phyloP scores from a whole-genome alignment of 2,329 filamentous ascomycete genomes.

The Elsinoe batatas region DNA sequence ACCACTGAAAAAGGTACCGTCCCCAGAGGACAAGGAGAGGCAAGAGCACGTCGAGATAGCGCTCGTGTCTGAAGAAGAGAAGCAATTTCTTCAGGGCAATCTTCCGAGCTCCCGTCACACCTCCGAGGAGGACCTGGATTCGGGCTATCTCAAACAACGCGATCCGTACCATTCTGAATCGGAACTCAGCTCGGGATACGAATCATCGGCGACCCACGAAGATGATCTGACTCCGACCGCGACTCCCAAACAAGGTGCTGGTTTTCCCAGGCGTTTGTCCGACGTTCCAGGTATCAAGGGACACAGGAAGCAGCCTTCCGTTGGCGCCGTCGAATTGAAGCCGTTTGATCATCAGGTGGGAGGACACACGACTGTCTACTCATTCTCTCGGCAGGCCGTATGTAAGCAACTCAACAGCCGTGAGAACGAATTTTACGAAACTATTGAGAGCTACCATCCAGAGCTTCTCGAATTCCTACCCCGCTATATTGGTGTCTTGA shows the following conservation, averaged over 20 bases:
- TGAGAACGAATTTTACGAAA: constrained; percentile 98
- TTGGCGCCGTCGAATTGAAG: constrained; percentile 89
- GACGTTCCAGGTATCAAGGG: not conserved
- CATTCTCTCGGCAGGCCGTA: constrained; percentile 87
- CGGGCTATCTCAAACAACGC: constrained; percentile 19
- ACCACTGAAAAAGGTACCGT: constrained; percentile 11
- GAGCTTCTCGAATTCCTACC: constrained; percentile 85
- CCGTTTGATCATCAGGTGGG: constrained; percentile 97
- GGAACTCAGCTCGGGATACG: constrained; percentile 32
- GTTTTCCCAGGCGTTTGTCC: not conserved
- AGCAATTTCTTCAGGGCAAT: constrained; percentile 52
- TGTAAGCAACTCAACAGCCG: constrained; percentile 98
- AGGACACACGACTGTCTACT: constrained; percentile 90
- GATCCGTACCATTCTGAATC: constrained; percentile 25
- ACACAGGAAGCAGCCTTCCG: constrained; percentile 42
- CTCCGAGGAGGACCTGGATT: constrained; percentile 27
- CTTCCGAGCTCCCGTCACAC: constrained; percentile 31
- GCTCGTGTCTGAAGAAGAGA: constrained; percentile 50
- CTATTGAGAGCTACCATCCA: constrained; percentile 80
- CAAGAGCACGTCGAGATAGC: constrained; percentile 51
- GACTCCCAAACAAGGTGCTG: constrained; percentile 26
- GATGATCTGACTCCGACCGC: constrained; percentile 40
- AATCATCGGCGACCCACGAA: constrained; percentile 36
- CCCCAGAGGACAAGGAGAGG: constrained; percentile 9
- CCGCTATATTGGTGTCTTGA: constrained; percentile 92